phyloP scores from a whole-genome alignment of 345 rosid species.

The Murraya paniculata region DNA sequence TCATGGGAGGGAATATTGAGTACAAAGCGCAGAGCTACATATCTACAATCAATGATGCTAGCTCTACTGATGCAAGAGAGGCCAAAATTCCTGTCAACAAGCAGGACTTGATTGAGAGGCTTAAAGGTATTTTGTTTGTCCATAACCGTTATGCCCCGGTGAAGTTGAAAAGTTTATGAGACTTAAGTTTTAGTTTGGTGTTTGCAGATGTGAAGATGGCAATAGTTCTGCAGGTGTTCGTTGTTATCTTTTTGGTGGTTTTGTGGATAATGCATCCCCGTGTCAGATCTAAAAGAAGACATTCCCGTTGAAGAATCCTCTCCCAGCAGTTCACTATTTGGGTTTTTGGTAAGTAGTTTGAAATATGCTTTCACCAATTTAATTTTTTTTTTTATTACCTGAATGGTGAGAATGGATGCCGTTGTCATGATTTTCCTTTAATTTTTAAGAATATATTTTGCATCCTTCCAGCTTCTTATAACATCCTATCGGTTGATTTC shows the following conservation, averaged over 20 bases:
- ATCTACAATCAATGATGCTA: slow-evolving; percentile 18
- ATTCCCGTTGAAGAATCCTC: slow-evolving; percentile 10
- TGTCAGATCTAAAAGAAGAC: slow-evolving; percentile 41
- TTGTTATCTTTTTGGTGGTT: slow-evolving; percentile 33
- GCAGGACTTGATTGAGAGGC: slow-evolving; percentile 40
- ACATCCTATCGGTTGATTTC: not conserved
- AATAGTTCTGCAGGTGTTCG: slow-evolving; percentile 34
- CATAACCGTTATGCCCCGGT: not conserved
- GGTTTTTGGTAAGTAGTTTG: slow-evolving; percentile 6
- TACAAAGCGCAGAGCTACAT: slow-evolving; percentile 43
- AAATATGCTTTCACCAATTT: not conserved
- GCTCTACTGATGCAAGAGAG: slow-evolving; percentile 27
- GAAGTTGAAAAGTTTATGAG: not conserved
- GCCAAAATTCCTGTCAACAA: slow-evolving; percentile 16
- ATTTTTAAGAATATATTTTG: not conserved
- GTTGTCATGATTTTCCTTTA: not conserved
- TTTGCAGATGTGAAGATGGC: slow-evolving; percentile 61
- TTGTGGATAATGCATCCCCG: slow-evolving; percentile 18
- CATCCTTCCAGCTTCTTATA: not conserved
- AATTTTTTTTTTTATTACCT: not conserved
- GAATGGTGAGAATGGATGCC: not conserved
- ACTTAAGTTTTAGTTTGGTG: slow-evolving; percentile 18
- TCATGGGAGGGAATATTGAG: slow-evolving; percentile 68
- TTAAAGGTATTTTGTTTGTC: slow-evolving; percentile 31
- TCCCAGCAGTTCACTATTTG: not conserved